phyloP scores from a whole-genome alignment of 306 rosid genomes.

The Abrus precatorius region DNA sequence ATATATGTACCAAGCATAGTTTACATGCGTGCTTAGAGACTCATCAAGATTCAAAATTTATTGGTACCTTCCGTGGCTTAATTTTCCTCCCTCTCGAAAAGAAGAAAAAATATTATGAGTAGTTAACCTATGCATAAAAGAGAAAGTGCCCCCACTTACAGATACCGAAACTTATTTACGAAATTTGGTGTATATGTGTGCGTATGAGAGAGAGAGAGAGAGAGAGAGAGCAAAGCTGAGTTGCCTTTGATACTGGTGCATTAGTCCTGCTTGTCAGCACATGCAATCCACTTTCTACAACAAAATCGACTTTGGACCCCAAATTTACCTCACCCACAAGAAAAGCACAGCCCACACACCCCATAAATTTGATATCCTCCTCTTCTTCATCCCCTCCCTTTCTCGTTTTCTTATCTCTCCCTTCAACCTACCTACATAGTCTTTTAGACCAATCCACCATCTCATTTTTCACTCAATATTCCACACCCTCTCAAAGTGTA shows the following conservation, averaged over 20 bases:
- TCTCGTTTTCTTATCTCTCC: slow-evolving; percentile 29
- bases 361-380: slow-evolving; percentile 66
- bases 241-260: slow-evolving; percentile 89
- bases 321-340: slow-evolving; percentile 90
- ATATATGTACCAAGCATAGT: too few relatives aligned
- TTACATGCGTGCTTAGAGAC: neutral
- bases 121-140: slow-evolving; percentile 54
- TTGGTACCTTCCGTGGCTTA: slow-evolving; percentile 34
- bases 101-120: neutral
- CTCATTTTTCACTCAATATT: slow-evolving; percentile 29
- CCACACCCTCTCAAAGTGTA: neutral
- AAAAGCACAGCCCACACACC: slow-evolving; percentile 76
- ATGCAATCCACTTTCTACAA: slow-evolving; percentile 97
- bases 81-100: neutral
- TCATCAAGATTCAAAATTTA: neutral
- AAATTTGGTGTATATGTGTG: slow-evolving; percentile 56
- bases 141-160: slow-evolving; percentile 72
- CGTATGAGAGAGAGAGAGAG: slow-evolving; percentile 40
- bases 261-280: slow-evolving; percentile 92
- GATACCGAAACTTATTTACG: slow-evolving; percentile 52
- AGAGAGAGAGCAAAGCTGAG: slow-evolving; percentile 65
- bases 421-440: neutral
- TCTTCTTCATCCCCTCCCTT: slow-evolving; percentile 32
- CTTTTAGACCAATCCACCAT: slow-evolving; percentile 49
- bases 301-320: slow-evolving; percentile 92